Conservation (phyloP, 1,284 basidiomycete genomes). For the Heterobasidion occidentale region DNA sequence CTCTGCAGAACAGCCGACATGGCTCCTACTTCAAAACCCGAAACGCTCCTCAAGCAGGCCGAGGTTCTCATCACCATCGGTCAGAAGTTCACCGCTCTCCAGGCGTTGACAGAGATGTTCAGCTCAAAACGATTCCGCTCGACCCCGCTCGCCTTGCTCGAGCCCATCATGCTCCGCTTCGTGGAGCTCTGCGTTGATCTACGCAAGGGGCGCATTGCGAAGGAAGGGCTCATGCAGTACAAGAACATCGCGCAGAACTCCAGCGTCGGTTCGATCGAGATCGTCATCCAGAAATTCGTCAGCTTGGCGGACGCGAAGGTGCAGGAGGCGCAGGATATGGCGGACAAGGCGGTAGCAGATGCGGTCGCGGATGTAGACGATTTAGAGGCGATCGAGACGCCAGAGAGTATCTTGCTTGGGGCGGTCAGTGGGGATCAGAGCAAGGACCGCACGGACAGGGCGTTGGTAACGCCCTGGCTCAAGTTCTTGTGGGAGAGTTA, state of each 20-base stretch:
- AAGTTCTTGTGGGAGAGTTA: conserved; percentile 99
- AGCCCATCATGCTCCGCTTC: conserved; percentile 93
- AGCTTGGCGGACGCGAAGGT: conserved; percentile 85
- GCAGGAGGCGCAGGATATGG: conserved; percentile 80
- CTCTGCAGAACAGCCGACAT: conserved; percentile 30
- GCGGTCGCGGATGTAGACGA: conserved; percentile 78
- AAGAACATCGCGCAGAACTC: conserved; percentile 96
- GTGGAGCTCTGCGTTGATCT: conserved; percentile 96
- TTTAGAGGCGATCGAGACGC: conserved; percentile 86
- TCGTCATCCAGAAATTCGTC: conserved; percentile 88
- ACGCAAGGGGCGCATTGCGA: conserved; percentile 89
- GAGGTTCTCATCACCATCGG: conserved; percentile 90
- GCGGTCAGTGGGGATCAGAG: conserved; percentile 89
- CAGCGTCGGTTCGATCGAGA: conserved; percentile 87
- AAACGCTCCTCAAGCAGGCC: conserved; percentile 87
- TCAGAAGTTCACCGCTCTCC: conserved; percentile 82
- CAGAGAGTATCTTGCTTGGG: conserved; percentile 84
- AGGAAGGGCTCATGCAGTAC: conserved; percentile 94
- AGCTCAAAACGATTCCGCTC: conserved; percentile 91
- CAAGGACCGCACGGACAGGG: conserved; percentile 93
- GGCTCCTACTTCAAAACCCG: conserved; percentile 88
- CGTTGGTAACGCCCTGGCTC: conserved; percentile 95
- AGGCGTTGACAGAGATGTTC: conserved; percentile 89
- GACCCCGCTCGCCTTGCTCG: conserved; percentile 83
- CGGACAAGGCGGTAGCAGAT: conserved; percentile 52